phyloP scores from a whole-genome alignment of 2,329 filamentous ascomycete genomes.

The Plectosphaerella plurivora region DNA sequence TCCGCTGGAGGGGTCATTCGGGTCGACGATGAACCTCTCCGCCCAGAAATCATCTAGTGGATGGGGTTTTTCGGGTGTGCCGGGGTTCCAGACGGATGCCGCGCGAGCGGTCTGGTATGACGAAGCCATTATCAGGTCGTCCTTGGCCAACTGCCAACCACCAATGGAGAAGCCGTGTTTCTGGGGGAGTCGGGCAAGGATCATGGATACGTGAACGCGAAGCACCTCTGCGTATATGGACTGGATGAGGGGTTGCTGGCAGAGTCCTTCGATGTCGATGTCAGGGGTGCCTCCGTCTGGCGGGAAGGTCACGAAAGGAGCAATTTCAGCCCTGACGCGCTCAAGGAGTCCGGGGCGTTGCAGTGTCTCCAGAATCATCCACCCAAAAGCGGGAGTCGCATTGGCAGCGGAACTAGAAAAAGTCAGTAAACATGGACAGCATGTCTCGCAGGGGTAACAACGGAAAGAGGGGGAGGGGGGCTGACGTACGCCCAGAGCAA shows the following conservation, averaged over 20 bases:
- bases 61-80: conserved; percentile 6
- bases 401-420: conserved; percentile 13
- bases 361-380: conserved; percentile 14
- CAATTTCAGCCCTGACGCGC: conserved; percentile 13
- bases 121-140: conserved; percentile 11
- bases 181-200: conserved; percentile 14
- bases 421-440: neutral
- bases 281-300: neutral
- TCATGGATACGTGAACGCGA: conserved; percentile 17
- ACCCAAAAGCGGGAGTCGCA: conserved; percentile 15
- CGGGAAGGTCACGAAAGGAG: neutral
- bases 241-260: conserved; percentile 20
- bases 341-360: conserved; percentile 7
- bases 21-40: conserved; percentile 15
- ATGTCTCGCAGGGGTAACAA: neutral
- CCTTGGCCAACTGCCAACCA: conserved; percentile 11
- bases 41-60: conserved; percentile 15
- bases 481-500: conserved; percentile 15
- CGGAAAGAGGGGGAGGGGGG: neutral
- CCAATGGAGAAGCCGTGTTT: conserved; percentile 15
- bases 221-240: conserved; percentile 30
- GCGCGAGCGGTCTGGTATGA: conserved; percentile 7
- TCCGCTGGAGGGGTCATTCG: conserved; percentile 13
- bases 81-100: conserved; percentile 13
- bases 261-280: conserved; percentile 15